A percentile compares a stretch with the other conserved stretches of the same genome.
These are phyloP conservation scores for Periconia digitata DNA, from an alignment of 2,329 filamentous ascomycete genomes.

Conservation along the genomic window DNA sequence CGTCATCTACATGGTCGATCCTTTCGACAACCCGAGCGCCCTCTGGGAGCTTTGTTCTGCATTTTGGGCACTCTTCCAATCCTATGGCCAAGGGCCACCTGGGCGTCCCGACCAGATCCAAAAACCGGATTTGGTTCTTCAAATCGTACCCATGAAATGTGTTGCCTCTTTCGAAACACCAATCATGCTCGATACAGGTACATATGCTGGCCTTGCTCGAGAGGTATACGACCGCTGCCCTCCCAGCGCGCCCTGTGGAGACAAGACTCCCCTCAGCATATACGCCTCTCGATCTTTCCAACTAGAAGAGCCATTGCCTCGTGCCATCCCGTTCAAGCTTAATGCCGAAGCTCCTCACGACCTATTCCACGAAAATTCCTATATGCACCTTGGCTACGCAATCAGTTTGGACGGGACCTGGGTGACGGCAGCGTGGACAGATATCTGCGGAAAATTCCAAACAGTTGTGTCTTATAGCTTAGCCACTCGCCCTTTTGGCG, in stretches of 20 bases:
- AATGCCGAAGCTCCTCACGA: slow-evolving; percentile 68
- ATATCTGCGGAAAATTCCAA: slow-evolving; percentile 73
- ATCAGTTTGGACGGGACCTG: slow-evolving; percentile 74
- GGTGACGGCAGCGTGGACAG: slow-evolving; percentile 80
- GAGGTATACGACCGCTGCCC: slow-evolving; percentile 78
- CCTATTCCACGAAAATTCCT: slow-evolving; percentile 74
- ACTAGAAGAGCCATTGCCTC: slow-evolving; percentile 69
- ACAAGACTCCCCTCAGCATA: slow-evolving; percentile 51
- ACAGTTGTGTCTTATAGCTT: slow-evolving; percentile 74
- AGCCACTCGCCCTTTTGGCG: slow-evolving; percentile 60
- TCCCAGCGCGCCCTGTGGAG: slow-evolving; percentile 41
- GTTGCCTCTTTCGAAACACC: slow-evolving; percentile 65
- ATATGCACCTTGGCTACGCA: slow-evolving; percentile 78
- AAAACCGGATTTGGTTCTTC: slow-evolving; percentile 68
- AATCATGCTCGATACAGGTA: slow-evolving; percentile 62
- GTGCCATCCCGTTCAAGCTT: slow-evolving; percentile 75
- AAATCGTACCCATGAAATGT: slow-evolving; percentile 71
- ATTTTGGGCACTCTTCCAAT: slow-evolving; percentile 72
- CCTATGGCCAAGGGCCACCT: slow-evolving; percentile 57
- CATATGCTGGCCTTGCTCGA: slow-evolving; percentile 65
- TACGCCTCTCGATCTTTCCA: slow-evolving; percentile 70
- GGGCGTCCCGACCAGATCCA: slow-evolving; percentile 36
- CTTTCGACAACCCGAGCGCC: slow-evolving; percentile 61
- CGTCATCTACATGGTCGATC: slow-evolving; percentile 76
- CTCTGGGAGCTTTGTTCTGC: slow-evolving; percentile 69